phyloP scores from a whole-genome alignment of 192 early-diverging fungal genomes.

The Backusella tuberculispora region DNA sequence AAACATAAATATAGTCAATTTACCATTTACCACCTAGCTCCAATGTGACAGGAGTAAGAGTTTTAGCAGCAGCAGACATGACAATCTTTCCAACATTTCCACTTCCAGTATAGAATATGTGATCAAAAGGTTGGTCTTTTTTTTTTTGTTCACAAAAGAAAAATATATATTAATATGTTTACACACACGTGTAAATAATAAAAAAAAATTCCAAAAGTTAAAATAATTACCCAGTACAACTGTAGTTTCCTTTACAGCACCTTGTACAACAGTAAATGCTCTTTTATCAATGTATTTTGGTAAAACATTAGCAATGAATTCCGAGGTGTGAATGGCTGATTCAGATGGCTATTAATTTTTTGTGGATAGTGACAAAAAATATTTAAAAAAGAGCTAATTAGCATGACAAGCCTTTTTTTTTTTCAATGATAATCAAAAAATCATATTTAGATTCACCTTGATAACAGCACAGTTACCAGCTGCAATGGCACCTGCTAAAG shows the following conservation, averaged over 20 bases:
- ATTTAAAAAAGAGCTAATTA: background rate
- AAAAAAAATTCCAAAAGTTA: no score
- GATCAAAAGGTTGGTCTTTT: slow-evolving; percentile 69
- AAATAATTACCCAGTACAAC: slow-evolving; percentile 43
- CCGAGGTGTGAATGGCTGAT: slow-evolving; percentile 66
- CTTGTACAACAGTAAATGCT: slow-evolving; percentile 72
- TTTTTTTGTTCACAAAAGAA: no score
- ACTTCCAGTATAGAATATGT: slow-evolving; percentile 90
- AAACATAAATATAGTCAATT: background rate
- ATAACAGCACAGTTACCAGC: slow-evolving; percentile 85
- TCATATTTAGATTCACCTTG: slow-evolving; percentile 46
- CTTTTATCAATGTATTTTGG: slow-evolving; percentile 75
- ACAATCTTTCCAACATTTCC: slow-evolving; percentile 77
- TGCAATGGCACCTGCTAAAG: slow-evolving; percentile 84
- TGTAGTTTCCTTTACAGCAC: slow-evolving; percentile 75
- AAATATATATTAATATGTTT: slow-evolving; percentile 42
- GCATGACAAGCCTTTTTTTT: background rate
- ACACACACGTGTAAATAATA: slow-evolving; percentile 56
- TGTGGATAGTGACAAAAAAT: background rate
- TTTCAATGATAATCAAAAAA: background rate
- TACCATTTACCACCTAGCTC: slow-evolving; percentile 88
- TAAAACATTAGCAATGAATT: slow-evolving; percentile 63
- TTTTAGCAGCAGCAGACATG: slow-evolving; percentile 74
- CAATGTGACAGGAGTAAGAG: slow-evolving; percentile 79
- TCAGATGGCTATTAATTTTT: slow-evolving; percentile 69